Percentiles rank a stretch among this genome's conserved stretches.
These are phyloP conservation scores for Penicillium capsulatum DNA, from an alignment of 2,329 filamentous ascomycete species.

Conservation along the genomic window DNA sequence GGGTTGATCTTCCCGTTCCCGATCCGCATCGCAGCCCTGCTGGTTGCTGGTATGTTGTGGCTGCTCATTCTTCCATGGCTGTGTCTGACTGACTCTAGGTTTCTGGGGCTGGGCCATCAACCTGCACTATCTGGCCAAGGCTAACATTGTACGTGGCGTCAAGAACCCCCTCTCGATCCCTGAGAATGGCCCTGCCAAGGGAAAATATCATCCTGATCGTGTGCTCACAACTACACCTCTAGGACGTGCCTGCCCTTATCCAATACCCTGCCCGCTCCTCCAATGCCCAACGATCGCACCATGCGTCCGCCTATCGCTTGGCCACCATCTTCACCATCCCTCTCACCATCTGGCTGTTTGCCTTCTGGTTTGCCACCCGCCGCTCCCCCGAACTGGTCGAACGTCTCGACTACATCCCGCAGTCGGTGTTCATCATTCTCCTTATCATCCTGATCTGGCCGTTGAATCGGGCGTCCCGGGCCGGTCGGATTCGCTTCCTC, in stretches of 20 bases:
- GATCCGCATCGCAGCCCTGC: slow-evolving; percentile 79
- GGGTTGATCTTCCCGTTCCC: slow-evolving; percentile 82
- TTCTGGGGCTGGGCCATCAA: slow-evolving; percentile 95
- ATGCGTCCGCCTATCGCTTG: slow-evolving; percentile 80
- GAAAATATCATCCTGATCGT: not conserved
- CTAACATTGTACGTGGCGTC: slow-evolving; percentile 65
- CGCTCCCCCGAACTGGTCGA: slow-evolving; percentile 66
- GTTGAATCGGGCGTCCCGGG: slow-evolving; percentile 62
- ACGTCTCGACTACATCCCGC: slow-evolving; percentile 78
- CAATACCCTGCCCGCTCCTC: slow-evolving; percentile 75
- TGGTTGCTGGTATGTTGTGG: slow-evolving; percentile 67
- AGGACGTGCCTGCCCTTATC: slow-evolving; percentile 80
- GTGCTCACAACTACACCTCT: slow-evolving; percentile 14
- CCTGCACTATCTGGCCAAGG: slow-evolving; percentile 74
- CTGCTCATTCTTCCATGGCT: not conserved
- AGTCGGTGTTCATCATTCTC: slow-evolving; percentile 73
- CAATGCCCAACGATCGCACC: slow-evolving; percentile 66
- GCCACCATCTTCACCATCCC: slow-evolving; percentile 71
- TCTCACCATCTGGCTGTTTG: slow-evolving; percentile 64
- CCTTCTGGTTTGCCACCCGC: slow-evolving; percentile 80
- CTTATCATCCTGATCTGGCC: slow-evolving; percentile 69
- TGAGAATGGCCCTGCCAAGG: not conserved
- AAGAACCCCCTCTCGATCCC: not conserved
- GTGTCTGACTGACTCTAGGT: slow-evolving; percentile 49
- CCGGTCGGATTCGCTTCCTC: slow-evolving; percentile 71